Base-by-base conservation (phyloP, 441 rosid genomes). In the Gossypium gossypioides region DNA sequence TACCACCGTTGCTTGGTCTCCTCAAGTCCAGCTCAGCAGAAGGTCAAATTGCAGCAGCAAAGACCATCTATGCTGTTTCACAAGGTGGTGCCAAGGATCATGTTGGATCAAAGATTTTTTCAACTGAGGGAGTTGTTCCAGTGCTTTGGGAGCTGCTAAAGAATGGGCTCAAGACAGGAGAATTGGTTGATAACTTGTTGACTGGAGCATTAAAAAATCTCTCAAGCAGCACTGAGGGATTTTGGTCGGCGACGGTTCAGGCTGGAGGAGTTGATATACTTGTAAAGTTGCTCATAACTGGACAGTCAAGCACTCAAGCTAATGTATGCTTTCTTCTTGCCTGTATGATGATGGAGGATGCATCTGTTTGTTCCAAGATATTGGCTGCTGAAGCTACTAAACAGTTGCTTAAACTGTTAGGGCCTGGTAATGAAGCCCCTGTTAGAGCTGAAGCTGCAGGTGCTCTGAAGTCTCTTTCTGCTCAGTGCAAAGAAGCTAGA, bases 361-460 rank as follows among this genome's bases (percentile, higher is more conserved):
- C 86, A 74, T 92, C 98, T 75, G 83, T 91, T 81, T 93, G 99
- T 76, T 79, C 92, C 19, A 91, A 81, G 81, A 89, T 96, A 71
- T 79, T 96, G 84, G 87, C 93, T 77, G 95, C 97, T 10, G 95
- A 87, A 77, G 88, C 93, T 78, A 88, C 98, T 54, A 93, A 96
- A 75, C 91, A 83, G 75, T 90, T 96, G 69, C 97, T 93, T 64
- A 93, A 90, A 81, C 82, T 96, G 51, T 78, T 96, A 82, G 98
- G 98, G 51, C 78, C 98, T 29, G 99, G 97, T 70, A 96, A 96
- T 78, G 98, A 96, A 80, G 91, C 97, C 58, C 68, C 97, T 19
- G 97, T 96, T 69, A 91, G 99, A 83, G 98, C 99, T 74, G 98
- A 93, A 87, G 96, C 99, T 74, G 98, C 99, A 51, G 97, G 94